Base-by-base conservation (phyloP, 1,284 basidiomycete genomes). In the Tremellales sp. region DNA sequence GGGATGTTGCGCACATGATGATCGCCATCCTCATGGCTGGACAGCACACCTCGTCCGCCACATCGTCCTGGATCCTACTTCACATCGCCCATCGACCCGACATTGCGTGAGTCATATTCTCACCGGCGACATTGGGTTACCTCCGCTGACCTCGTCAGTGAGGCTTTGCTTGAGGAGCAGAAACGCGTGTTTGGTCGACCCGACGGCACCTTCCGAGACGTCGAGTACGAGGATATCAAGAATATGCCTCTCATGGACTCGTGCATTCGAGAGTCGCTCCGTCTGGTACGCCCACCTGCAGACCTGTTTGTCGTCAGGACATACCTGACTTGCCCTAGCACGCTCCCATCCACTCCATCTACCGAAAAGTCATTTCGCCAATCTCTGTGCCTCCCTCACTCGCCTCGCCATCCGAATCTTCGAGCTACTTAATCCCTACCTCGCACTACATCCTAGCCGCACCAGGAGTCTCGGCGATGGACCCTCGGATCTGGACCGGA, bases 1-100 rank as follows among this genome's bases (percentile, higher is more conserved):
- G 88, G 58, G 92, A 97, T 73, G 87, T 98, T 56, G 91, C 96
- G 0, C 94, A 97, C 68, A 93, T 97, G 68, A 85, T 98, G 86
- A 93, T 92, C 61, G 89, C 90, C 19, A 80, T 93, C 41, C 82
- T 94, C 56, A 93, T 94, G 91, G 94, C 94, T 35, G 96, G 96
- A 23, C 96, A 99, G 76, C 96, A 98, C 77, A 99, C 96, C 0
- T 89, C 86, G 61, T 93, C 91, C 17, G 87, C 94, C 0, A 89
- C 90, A 10, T 84, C 84, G 22, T 85, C 89, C 4, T 99, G 96
- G 96, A 75, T 86, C n/a, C 78, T 98, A 35, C 81, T 97, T 43
- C 89, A 96, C 63, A 75, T 98, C 19, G 94, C 91, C n/a, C 77
- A 82, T 57, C 80, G 84, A 49, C 82, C 82, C 1, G 84, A 90